These are phyloP conservation scores for Clonostachys byssicola DNA, from an alignment of 2,329 filamentous ascomycete genomes.

Conservation along the genomic window DNA sequence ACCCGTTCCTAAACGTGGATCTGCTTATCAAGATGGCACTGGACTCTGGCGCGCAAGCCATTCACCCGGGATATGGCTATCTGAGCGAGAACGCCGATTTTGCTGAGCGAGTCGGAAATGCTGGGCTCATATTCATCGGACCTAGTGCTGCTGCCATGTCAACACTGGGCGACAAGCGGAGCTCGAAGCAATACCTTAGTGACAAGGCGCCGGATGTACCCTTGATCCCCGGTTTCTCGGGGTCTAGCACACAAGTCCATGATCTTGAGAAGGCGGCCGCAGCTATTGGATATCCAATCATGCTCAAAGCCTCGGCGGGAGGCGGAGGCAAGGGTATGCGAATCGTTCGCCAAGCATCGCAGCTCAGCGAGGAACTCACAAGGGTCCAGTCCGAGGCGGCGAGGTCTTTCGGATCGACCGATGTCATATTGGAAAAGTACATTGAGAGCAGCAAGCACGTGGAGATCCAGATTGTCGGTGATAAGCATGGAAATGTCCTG, in stretches of 20 bases:
- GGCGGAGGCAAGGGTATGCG: slow-evolving; percentile 99
- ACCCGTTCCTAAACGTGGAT: too few species aligned
- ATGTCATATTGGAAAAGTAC: slow-evolving; percentile 98
- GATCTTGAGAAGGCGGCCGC: slow-evolving; percentile 65
- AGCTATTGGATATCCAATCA: slow-evolving; percentile 95
- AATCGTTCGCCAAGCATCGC: slow-evolving; percentile 12
- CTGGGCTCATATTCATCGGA: too few species aligned
- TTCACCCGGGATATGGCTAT: too few species aligned
- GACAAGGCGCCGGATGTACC: too few species aligned
- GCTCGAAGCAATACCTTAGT: slow-evolving; percentile 1
- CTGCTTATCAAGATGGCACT: too few species aligned
- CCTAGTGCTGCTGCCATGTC: too few species aligned
- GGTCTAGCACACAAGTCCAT: too few species aligned
- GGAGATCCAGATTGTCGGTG: slow-evolving; percentile 94
- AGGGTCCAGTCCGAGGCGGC: slow-evolving; percentile 87
- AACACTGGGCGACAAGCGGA: too few species aligned
- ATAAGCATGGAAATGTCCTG: slow-evolving; percentile 99
- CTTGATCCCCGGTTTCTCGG: too few species aligned
- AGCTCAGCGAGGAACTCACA: slow-evolving; percentile 11
- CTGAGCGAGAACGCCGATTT: too few species aligned
- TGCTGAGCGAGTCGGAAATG: too few species aligned
- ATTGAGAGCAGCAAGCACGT: slow-evolving; percentile 94
- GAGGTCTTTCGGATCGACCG: slow-evolving; percentile 96
- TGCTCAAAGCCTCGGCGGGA: slow-evolving; percentile 99
- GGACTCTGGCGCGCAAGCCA: too few species aligned